Conservation (phyloP, 176 grass and related monocot species). For the Poa pratensis region DNA sequence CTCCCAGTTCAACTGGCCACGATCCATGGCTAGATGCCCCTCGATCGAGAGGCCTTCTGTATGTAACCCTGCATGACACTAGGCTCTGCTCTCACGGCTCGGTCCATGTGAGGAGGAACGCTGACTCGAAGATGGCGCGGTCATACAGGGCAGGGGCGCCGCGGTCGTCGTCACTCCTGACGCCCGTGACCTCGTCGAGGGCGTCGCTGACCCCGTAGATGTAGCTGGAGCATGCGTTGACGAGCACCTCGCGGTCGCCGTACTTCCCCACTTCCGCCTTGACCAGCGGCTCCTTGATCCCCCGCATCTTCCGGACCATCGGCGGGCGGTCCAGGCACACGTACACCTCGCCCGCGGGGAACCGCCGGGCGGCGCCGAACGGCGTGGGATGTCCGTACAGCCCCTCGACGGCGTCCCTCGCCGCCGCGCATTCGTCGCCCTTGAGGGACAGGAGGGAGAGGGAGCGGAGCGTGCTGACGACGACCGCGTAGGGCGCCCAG, state of each 20-base stretch:
- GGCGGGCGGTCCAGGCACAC: slow-evolving; percentile 34
- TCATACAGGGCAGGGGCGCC: not conserved
- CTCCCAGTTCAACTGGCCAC: too few species aligned
- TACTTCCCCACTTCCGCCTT: not conserved
- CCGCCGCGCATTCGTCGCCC: not conserved
- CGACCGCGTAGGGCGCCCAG: slow-evolving; percentile 27
- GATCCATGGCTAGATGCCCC: too few species aligned
- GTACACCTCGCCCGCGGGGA: slow-evolving; percentile 27
- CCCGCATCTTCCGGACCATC: not conserved
- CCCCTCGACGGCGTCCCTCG: not conserved
- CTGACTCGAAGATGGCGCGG: not conserved
- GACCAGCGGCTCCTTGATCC: not conserved
- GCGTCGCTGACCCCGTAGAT: not conserved
- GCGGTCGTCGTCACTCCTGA: not conserved
- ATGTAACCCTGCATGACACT: not conserved
- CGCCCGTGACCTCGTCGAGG: not conserved
- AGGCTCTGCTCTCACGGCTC: not conserved
- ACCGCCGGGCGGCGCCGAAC: slow-evolving; percentile 15
- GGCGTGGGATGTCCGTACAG: not conserved
- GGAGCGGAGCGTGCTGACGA: slow-evolving; percentile 9
- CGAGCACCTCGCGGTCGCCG: not conserved
- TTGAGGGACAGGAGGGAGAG: not conserved
- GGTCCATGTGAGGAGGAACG: not conserved
- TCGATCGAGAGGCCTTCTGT: too few species aligned
- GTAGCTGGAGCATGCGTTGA: not conserved